These are phyloP conservation scores for Boletus pseudo-olivaceus DNA, from an alignment of 768 basidiomycete genomes.

Conservation along the genomic window DNA sequence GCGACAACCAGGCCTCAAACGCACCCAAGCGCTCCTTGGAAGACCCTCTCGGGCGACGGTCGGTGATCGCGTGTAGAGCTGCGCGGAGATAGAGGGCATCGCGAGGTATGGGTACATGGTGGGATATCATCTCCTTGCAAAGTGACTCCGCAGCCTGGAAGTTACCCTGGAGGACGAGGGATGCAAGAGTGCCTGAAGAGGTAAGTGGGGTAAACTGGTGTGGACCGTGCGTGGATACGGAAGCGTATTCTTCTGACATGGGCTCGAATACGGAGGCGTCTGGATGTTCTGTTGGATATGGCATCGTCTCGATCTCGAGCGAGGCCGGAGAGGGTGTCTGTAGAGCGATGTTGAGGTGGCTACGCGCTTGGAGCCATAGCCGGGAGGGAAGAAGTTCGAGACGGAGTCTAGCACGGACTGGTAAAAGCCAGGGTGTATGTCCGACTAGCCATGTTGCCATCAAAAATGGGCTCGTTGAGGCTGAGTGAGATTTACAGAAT, in stretches of 20 bases:
- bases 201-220: conserved; percentile 20
- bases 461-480: not conserved
- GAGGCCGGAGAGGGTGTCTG: conserved; percentile 34
- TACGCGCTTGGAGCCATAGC: conserved; percentile 18
- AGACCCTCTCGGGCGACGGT: conserved; percentile 16
- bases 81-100: conserved; percentile 36
- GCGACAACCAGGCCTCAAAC: conserved; percentile 43
- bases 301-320: conserved; percentile 32
- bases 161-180: conserved; percentile 21
- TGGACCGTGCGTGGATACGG: conserved; percentile 6
- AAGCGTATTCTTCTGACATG: conserved; percentile 32
- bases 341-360: conserved; percentile 24
- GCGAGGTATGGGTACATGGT: conserved; percentile 36
- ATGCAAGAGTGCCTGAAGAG: conserved; percentile 22
- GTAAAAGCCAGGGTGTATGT: conserved; percentile 9
- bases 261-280: conserved; percentile 38
- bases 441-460: conserved; percentile 28
- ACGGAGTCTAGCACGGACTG: conserved; percentile 13
- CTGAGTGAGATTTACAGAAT: not conserved
- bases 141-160: conserved; percentile 34
- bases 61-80: conserved; percentile 33
- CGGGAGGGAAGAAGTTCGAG: conserved; percentile 12
- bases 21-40: conserved; percentile 12
- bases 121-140: conserved; percentile 37
- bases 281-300: conserved; percentile 31